A percentile compares a stretch with the other conserved stretches of the same genome.
Evolutionary conservation across 306 rosid genomes (phyloP).

Genomic region (Vicia villosa): DNA sequence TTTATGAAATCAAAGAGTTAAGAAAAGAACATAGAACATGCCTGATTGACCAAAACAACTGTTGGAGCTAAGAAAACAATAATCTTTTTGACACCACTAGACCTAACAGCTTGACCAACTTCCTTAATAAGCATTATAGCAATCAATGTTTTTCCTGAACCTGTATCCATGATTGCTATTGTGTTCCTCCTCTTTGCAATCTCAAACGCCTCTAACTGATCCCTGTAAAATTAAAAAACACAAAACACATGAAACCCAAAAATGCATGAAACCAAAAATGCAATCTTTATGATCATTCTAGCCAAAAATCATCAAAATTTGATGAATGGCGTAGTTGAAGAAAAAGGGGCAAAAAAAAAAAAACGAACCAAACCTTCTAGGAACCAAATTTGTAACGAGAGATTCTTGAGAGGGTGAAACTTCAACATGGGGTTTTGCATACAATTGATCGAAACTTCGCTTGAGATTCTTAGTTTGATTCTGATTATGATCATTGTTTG

Average conservation of each 20-base stretch:
- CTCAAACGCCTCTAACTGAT: slow-evolving; percentile 66
- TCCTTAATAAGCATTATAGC: slow-evolving; percentile 77
- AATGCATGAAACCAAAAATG: neutral
- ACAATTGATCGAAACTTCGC: slow-evolving; percentile 29
- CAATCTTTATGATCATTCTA: slow-evolving; percentile 22
- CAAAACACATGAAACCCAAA: slow-evolving; percentile 1
- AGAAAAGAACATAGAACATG: slow-evolving; percentile 27
- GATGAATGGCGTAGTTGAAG: neutral
- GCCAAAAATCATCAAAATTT: neutral
- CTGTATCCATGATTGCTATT: slow-evolving; percentile 84
- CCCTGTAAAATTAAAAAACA: slow-evolving; percentile 41
- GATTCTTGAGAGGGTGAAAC: slow-evolving; percentile 24
- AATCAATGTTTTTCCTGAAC: slow-evolving; percentile 78
- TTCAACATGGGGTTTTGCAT: slow-evolving; percentile 5
- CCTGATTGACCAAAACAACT: slow-evolving; percentile 90
- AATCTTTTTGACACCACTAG: slow-evolving; percentile 43
- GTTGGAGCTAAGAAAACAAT: slow-evolving; percentile 87
- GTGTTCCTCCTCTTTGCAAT: slow-evolving; percentile 71
- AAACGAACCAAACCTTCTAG: slow-evolving; percentile 54
- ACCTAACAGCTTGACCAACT: slow-evolving; percentile 50
- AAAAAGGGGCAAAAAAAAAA: neutral
- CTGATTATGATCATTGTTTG: slow-evolving; percentile 4
- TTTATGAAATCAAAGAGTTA: neutral
- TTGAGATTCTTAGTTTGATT: slow-evolving; percentile 22
- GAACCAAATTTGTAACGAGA: slow-evolving; percentile 36